These are phyloP conservation scores for Skeletonema menzelii DNA, from an alignment of 108 stramenopile species.

Conservation along the genomic window DNA sequence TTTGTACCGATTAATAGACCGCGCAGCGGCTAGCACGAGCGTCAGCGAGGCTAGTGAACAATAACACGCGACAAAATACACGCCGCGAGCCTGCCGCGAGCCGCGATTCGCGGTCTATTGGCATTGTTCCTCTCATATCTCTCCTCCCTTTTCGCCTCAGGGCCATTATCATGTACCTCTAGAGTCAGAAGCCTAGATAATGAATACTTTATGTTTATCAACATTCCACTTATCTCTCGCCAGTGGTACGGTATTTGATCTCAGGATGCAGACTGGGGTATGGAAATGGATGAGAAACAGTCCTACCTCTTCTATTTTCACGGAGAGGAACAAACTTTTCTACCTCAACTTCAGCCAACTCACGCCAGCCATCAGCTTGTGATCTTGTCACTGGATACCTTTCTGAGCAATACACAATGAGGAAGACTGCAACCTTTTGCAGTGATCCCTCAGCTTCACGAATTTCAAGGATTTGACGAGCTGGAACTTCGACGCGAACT, in stretches of 20 bases:
- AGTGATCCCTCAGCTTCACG: conserved; percentile 26
- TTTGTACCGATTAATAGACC: too few species aligned
- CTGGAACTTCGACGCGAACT: conserved; percentile 65
- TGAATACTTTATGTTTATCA: too few species aligned
- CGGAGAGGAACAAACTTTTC: conserved; percentile 53
- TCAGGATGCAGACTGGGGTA: conserved; percentile 47
- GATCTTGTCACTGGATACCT: conserved; percentile 51
- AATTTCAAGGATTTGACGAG: conserved; percentile 39
- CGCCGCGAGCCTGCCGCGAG: too few species aligned
- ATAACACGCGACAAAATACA: too few species aligned
- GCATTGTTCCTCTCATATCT: too few species aligned
- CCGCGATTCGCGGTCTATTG: too few species aligned
- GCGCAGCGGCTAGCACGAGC: too few species aligned
- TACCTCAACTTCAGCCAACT: conserved; percentile 49
- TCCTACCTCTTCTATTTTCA: conserved; percentile 52
- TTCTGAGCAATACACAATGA: conserved; percentile 75
- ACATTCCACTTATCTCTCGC: neutral
- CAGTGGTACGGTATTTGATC: conserved; percentile 35
- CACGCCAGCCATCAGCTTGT: conserved; percentile 66
- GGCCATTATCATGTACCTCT: too few species aligned
- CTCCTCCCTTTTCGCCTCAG: too few species aligned
- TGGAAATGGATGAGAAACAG: conserved; percentile 74
- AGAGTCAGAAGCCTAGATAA: too few species aligned
- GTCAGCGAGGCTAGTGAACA: too few species aligned
- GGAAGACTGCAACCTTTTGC: conserved; percentile 57